Evolutionary conservation across 1,139 yeast genomes (phyloP).

Genomic region (Candida freyschussii): DNA sequence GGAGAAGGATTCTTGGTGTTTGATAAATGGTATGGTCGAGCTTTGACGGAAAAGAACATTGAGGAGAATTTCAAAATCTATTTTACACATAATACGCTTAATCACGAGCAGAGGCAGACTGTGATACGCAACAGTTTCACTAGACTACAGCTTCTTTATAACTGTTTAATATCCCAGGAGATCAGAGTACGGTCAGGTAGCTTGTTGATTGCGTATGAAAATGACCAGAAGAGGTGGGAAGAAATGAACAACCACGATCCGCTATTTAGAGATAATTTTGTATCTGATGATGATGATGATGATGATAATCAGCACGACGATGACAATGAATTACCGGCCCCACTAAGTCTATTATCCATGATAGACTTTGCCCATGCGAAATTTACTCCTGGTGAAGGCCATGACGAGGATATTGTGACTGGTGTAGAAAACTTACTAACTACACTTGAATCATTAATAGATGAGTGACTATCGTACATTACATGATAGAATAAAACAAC

Average conservation of each 20-base stretch:
- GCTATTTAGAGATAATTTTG: constrained; percentile 32
- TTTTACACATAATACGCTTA: constrained; percentile 38
- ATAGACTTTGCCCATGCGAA: constrained; percentile 92
- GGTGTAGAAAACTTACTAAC: constrained; percentile 61
- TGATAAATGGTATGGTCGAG: constrained; percentile 70
- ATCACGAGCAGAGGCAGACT: constrained; percentile 28
- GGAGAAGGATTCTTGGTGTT: constrained; percentile 42
- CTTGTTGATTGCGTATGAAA: constrained; percentile 69
- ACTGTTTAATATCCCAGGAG: constrained; percentile 57
- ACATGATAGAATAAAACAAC: too few relatives aligned
- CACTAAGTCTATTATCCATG: constrained; percentile 47
- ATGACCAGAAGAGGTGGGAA: constrained; percentile 50
- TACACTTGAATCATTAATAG: constrained; percentile 3
- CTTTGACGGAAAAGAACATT: constrained; percentile 41
- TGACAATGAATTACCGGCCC: constrained; percentile 19
- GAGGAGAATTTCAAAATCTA: constrained; percentile 46
- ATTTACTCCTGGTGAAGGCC: constrained; percentile 57
- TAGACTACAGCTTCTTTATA: constrained; percentile 60
- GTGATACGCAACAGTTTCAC: constrained; percentile 42
- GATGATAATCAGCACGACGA: constrained; percentile 32
- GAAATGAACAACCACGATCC: constrained; percentile 35
- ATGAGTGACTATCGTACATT: not conserved
- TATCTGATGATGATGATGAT: constrained; percentile 27
- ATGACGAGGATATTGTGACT: constrained; percentile 61
- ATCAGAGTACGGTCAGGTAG: constrained; percentile 72